Conservation (phyloP, 345 rosid genomes). For the Lenwebbia sp. region DNA sequence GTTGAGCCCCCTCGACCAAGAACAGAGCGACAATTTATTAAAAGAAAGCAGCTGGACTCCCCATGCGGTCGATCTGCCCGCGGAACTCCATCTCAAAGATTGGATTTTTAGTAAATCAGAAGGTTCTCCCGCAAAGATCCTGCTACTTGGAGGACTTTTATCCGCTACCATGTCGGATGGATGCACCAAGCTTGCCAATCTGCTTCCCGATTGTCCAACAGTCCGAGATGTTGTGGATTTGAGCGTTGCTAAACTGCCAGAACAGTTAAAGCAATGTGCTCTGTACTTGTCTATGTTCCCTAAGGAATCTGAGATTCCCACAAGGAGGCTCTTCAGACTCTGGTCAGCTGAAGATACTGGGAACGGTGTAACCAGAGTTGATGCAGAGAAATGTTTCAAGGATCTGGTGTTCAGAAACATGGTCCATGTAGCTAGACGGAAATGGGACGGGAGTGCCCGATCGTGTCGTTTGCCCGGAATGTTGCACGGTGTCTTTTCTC, state of each 20-base stretch:
- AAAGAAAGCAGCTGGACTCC: neutral
- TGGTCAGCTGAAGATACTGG: slow-evolving; percentile 22
- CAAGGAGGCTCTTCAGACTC: slow-evolving; percentile 18
- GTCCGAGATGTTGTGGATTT: neutral
- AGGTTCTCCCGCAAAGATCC: neutral
- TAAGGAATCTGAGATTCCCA: slow-evolving; percentile 7
- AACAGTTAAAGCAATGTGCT: slow-evolving; percentile 5
- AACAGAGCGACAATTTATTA: neutral
- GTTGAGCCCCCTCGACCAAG: neutral
- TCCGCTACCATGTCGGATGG: neutral
- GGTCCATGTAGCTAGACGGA: slow-evolving; percentile 7
- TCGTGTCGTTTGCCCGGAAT: slow-evolving; percentile 4
- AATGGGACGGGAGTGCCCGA: slow-evolving; percentile 12
- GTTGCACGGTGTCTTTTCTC: slow-evolving; percentile 3
- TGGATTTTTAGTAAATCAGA: neutral
- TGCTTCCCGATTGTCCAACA: neutral
- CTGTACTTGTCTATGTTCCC: slow-evolving; percentile 25
- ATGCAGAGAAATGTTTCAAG: neutral
- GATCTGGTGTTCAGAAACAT: slow-evolving; percentile 5
- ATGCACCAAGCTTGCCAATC: neutral
- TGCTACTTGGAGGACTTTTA: neutral
- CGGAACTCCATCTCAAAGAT: neutral
- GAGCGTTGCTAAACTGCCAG: slow-evolving; percentile 1
- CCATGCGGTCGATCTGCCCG: neutral
- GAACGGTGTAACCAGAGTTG: neutral